Conservation (phyloP, 495 filamentous ascomycete species). For the Ramalina intermedia region DNA sequence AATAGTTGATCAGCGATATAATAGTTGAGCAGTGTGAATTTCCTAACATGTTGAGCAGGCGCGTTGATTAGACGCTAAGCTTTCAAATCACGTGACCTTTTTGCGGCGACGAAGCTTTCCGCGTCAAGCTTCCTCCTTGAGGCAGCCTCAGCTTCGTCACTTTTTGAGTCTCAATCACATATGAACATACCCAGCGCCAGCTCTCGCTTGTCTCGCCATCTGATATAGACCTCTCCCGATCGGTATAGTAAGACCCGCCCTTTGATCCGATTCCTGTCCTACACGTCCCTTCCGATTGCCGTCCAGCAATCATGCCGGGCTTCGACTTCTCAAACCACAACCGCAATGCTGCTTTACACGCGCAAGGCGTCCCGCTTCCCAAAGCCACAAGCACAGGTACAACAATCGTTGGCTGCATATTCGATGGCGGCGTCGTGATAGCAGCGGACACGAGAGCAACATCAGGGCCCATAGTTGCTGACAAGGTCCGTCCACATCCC, state of each 20-base stretch:
- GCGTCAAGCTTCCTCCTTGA: slow-evolving; percentile 1
- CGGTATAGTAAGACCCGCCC: not conserved
- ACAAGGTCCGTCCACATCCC: slow-evolving; percentile 50
- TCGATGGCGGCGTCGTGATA: slow-evolving; percentile 91
- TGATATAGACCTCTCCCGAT: not conserved
- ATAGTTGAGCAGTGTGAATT: too few species aligned
- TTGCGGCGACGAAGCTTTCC: not conserved
- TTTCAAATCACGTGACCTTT: not conserved
- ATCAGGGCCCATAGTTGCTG: slow-evolving; percentile 92
- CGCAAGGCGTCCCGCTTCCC: slow-evolving; percentile 80
- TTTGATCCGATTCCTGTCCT: not conserved
- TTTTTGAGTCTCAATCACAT: not conserved
- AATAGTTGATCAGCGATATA: too few species aligned
- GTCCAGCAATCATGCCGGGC: slow-evolving; percentile 63
- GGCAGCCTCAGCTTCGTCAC: slow-evolving; percentile 12
- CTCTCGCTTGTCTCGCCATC: not conserved
- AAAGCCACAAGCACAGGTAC: slow-evolving; percentile 98
- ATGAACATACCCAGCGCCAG: not conserved
- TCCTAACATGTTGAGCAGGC: too few species aligned
- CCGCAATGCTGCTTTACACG: slow-evolving; percentile 90
- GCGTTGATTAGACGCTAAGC: not conserved
- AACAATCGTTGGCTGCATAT: slow-evolving; percentile 97
- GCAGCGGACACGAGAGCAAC: slow-evolving; percentile 97
- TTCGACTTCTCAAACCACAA: slow-evolving; percentile 99
- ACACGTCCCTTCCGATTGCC: not conserved